Evolutionary conservation across 2,329 filamentous ascomycete species (phyloP), one percentile per base, ranked within the genome.

Genomic region (Geosmithia flava): DNA sequence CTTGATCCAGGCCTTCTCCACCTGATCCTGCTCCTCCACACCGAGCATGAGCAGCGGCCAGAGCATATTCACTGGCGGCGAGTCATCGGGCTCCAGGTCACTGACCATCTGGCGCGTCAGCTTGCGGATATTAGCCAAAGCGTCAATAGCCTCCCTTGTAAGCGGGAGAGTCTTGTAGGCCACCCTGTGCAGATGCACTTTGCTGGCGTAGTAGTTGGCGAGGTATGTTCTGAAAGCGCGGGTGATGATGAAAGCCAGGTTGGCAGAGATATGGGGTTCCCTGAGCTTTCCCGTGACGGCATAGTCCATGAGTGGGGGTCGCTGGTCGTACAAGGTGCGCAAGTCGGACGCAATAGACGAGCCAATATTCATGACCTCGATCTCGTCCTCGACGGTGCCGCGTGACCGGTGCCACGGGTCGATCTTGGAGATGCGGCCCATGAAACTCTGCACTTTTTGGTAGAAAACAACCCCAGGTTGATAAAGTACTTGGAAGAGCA

Each of bases 31-130:
- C 51, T 76, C 74, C 55, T 80, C 75, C 8, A 68, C 70, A 0
- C 75, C 75, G 52, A 73, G 65, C 69, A 80, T 75, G 41, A 79
- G 59, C 7, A 78, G 58, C 1, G 75, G 75, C 76, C 74, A 79
- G 5, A 79, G 62, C 63, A 78, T 70, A 50, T 74, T 78, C 45
- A 76, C 72, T 0, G 75, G 74, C 2, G 78, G 59, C 8, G 70
- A 63, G 33, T 72, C 68, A 13, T 69, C 66, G 1, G 59, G 59
- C 27, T 69, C 63, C 7, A 66, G 54, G n/a, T 68, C 62, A 2
- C 53, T 52, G 10, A 57, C 57, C 48, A 78, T 70, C 37, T 71
- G 61, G 37, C 66, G 64, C 19, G 69, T 67, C 3, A 76, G 60
- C 13, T 61, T 64, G 27, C 70, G 69, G 51, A 76, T 76, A 42